Percentiles rank a stretch among this genome's conserved stretches.
These are phyloP conservation scores for Ogataea pilisensis DNA, from an alignment of 805 yeast species.

Conservation along the genomic window DNA sequence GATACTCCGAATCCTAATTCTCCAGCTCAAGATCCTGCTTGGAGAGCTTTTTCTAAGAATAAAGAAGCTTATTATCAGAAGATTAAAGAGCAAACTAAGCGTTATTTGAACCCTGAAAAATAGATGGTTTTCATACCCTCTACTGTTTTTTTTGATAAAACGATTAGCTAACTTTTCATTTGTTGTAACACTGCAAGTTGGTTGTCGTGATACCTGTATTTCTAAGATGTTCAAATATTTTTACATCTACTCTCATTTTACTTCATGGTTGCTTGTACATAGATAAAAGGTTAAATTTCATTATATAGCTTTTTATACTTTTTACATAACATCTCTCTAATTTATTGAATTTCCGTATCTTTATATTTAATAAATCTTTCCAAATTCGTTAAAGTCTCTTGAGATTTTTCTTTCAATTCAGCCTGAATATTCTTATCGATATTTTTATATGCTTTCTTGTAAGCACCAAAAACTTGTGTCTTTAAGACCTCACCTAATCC, in stretches of 20 bases:
- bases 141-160: neutral
- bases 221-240: no score
- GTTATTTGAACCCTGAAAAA: constrained; percentile 44
- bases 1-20: constrained; percentile 90
- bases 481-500: constrained; percentile 42
- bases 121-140: neutral
- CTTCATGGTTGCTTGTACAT: no score
- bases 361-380: constrained; percentile 79
- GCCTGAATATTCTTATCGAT: constrained; percentile 62
- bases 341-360: constrained; percentile 32
- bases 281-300: no score
- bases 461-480: constrained; percentile 37
- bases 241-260: no score
- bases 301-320: no score
- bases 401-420: constrained; percentile 57
- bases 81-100: constrained; percentile 76
- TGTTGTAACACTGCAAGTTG: no score
- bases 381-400: constrained; percentile 63
- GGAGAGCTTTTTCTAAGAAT: constrained; percentile 77
- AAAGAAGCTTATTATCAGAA: constrained; percentile 65
- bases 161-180: no score
- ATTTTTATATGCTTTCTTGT: constrained; percentile 51
- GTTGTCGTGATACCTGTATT: no score
- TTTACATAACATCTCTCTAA: no score
- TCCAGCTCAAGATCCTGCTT: constrained; percentile 97